phyloP scores from a whole-genome alignment of 371 early-diverging fungal species.

The Syncephalastrum sp. region DNA sequence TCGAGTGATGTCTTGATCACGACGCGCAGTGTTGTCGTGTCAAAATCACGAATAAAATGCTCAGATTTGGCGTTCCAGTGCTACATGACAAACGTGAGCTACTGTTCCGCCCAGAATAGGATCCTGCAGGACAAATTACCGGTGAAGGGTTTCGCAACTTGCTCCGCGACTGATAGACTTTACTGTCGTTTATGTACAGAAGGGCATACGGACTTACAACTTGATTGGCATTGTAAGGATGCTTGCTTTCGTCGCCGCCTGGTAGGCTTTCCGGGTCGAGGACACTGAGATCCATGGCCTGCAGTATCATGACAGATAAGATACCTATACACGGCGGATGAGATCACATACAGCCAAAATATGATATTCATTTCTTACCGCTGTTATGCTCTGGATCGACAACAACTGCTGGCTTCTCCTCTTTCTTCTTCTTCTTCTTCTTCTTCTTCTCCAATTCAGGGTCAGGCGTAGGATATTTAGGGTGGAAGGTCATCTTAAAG shows the following conservation, averaged over 20 bases:
- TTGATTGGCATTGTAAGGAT: slow-evolving; percentile 36
- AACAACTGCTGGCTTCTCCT: slow-evolving; percentile 9
- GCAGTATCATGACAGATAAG: slow-evolving; percentile 30
- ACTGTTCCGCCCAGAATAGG: too few species aligned
- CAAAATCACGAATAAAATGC: slow-evolving; percentile 28
- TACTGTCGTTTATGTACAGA: slow-evolving; percentile 40
- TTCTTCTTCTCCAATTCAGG: slow-evolving; percentile 11
- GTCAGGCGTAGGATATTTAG: slow-evolving; percentile 35
- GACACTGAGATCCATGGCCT: slow-evolving; percentile 42
- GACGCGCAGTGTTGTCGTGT: slow-evolving; percentile 24
- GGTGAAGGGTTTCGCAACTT: slow-evolving; percentile 39
- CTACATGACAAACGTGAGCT: slow-evolving; percentile 8
- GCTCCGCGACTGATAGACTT: slow-evolving; percentile 32
- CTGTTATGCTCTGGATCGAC: slow-evolving; percentile 27
- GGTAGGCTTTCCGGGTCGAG: slow-evolving; percentile 28
- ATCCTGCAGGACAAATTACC: slow-evolving; percentile 15
- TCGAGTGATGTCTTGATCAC: slow-evolving; percentile 35
- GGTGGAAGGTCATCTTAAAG: slow-evolving; percentile 43
- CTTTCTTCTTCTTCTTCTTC: slow-evolving; percentile 13
- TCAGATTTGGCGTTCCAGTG: slow-evolving; percentile 46
- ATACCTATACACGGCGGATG: slow-evolving; percentile 13
- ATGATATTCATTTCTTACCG: slow-evolving; percentile 12
- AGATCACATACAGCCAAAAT: background rate
- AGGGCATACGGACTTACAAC: slow-evolving; percentile 42
- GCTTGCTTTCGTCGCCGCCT: slow-evolving; percentile 30